phyloP scores from a whole-genome alignment of 192 early-diverging fungal genomes.

The Spizellomyces sp. region DNA sequence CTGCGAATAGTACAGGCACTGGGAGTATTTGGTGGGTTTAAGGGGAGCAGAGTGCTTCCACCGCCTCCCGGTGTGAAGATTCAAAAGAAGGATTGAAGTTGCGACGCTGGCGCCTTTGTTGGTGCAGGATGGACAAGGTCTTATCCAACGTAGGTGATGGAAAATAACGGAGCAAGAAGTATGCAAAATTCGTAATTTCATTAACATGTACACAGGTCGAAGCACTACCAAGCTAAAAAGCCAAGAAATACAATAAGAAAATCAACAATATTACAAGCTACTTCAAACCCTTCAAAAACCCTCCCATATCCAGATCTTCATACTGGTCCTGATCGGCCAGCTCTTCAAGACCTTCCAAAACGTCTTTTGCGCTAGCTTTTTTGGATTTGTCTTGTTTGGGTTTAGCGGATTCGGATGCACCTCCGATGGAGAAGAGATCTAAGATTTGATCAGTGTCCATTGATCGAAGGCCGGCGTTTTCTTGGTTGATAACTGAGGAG shows the following conservation, averaged over 20 bases:
- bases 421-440: constrained; percentile 85
- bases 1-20: constrained; percentile 3
- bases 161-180: constrained; percentile 2
- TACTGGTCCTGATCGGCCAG: constrained; percentile 87
- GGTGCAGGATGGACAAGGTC: no score
- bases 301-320: constrained; percentile 40
- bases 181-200: neutral
- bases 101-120: no score
- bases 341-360: constrained; percentile 75
- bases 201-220: no score
- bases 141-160: neutral
- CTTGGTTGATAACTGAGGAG: constrained; percentile 91
- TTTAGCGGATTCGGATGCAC: constrained; percentile 26
- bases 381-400: constrained; percentile 42
- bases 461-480: constrained; percentile 88
- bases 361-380: constrained; percentile 64
- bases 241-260: no score
- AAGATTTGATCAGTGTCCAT: constrained; percentile 98
- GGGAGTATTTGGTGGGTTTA: constrained; percentile 12
- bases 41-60: constrained; percentile 6
- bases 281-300: constrained; percentile 44
- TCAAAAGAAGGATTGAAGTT: neutral
- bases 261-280: neutral
- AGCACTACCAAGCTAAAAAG: no score
- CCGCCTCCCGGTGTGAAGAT: constrained; percentile 19